Conservation (phyloP, 176 grass and related monocot genomes). For the Carex cristatella region DNA sequence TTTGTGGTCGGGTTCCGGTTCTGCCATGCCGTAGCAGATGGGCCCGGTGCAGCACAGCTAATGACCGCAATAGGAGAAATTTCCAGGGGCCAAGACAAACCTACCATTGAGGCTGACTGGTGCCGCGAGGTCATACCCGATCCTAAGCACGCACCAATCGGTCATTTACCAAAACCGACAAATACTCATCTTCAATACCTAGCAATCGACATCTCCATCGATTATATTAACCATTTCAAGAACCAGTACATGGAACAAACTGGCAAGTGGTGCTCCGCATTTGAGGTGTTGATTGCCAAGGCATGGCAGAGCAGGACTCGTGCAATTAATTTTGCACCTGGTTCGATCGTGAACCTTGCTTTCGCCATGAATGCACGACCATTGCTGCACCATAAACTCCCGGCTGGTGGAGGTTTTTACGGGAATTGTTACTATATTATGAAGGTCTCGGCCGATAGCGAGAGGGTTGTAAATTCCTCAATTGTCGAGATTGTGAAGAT, state of each 20-base stretch:
- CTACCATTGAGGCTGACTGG: constrained; percentile 44
- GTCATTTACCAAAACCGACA: constrained; percentile 33
- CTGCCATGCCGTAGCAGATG: constrained; percentile 68
- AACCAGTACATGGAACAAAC: constrained; percentile 35
- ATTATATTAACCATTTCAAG: constrained; percentile 73
- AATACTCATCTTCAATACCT: constrained; percentile 52
- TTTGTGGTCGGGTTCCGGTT: constrained; percentile 87
- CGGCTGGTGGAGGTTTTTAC: constrained; percentile 49
- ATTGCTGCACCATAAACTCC: constrained; percentile 34
- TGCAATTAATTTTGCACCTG: constrained; percentile 34
- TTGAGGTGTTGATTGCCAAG: constrained; percentile 79
- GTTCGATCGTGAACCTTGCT: constrained; percentile 49
- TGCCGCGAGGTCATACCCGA: constrained; percentile 49
- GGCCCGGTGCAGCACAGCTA: constrained; percentile 63
- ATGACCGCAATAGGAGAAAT: constrained; percentile 60
- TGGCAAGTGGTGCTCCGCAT: constrained; percentile 67
- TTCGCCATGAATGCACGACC: constrained; percentile 77
- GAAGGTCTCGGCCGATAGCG: constrained; percentile 46
- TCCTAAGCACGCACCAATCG: constrained; percentile 21
- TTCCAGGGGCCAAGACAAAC: constrained; percentile 20
- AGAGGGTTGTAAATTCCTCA: constrained; percentile 24
- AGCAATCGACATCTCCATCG: constrained; percentile 63
- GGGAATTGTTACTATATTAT: constrained; percentile 90
- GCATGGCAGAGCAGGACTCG: constrained; percentile 65
- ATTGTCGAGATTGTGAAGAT: constrained; percentile 52